These are phyloP conservation scores for Basidioascus undulatus DNA, from an alignment of 768 basidiomycete genomes.

Conservation along the genomic window DNA sequence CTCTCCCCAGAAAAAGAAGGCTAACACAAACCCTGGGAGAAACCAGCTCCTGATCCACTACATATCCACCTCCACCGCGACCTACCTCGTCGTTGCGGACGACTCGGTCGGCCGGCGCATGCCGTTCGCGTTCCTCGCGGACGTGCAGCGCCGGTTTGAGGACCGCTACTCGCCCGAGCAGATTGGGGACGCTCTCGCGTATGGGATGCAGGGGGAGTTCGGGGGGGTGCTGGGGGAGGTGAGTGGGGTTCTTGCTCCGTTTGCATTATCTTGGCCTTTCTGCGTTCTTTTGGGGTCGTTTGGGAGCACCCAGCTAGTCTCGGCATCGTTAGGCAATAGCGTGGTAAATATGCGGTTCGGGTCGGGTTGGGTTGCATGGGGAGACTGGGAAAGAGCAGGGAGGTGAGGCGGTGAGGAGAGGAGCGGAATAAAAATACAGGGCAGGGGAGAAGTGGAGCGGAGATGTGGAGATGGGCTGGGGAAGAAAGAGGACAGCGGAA, in stretches of 20 bases:
- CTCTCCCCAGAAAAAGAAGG: neutral
- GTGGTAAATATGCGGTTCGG: too few relatives aligned
- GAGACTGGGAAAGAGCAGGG: too few relatives aligned
- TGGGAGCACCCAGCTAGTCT: too few relatives aligned
- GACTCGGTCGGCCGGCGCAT: constrained; percentile 72
- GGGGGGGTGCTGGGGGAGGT: constrained; percentile 18
- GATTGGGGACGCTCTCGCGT: constrained; percentile 18
- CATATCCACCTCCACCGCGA: constrained; percentile 62
- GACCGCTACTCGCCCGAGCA: constrained; percentile 15
- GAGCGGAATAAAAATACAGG: too few relatives aligned
- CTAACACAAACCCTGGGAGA: neutral
- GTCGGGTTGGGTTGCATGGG: neutral
- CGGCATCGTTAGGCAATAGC: neutral
- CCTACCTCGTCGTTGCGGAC: constrained; percentile 83
- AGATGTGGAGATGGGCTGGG: too few relatives aligned
- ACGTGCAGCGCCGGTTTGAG: constrained; percentile 35
- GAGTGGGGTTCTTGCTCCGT: constrained; percentile 3
- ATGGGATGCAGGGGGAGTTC: constrained; percentile 20
- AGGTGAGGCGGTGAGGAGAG: too few relatives aligned
- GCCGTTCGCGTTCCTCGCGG: constrained; percentile 79
- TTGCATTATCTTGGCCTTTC: neutral
- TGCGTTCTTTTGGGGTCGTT: neutral
- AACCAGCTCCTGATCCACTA: constrained; percentile 90
- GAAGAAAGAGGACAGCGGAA: too few relatives aligned
- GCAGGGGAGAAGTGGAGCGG: too few relatives aligned